Base-by-base conservation (phyloP, 495 filamentous ascomycete species). In the Podospora tetraspora region DNA sequence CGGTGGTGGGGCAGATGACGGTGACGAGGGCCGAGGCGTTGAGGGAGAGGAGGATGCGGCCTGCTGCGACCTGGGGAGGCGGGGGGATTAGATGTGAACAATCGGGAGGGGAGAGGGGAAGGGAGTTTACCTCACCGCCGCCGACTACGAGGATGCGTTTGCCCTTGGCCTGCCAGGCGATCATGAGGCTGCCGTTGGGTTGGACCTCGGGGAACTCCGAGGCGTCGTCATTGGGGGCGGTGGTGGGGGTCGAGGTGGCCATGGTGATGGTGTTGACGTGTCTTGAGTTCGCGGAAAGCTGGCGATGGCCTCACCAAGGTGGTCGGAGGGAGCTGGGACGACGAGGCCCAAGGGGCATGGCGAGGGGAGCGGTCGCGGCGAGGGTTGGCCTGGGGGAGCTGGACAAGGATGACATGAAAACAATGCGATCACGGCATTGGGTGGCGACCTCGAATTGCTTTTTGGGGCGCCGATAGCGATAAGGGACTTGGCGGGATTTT, bases 21-120 rank as follows among this genome's bases (percentile, higher is more conserved):
- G 91, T 95, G 21, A 98, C 91, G 71, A 87, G 84, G 71, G 95
- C 96, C 73, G 97, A 94, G 75, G 96, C 96, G 74, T 97, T 96
- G 75, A 99, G 92, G 37, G 92, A 86, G 75, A 94, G 89, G 43
- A 97, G 83, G 67, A 98, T 97, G 61, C 95, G 92, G 63, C 94
- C 93, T 34, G 95, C 95, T 59, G 95, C 95, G 69, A 99, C 95
- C 94, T 97, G 64, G 62, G 1, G 61, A 61, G 22, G 37, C n/a
- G 32, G 10, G 21, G 16, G 29, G 37, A 73, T 66, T 43, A 60
- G 62, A 29, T 56, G 30, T 32, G 12, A 23, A 29, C 58, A n/a
- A 69, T 67, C 12, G 23, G 23, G 64, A 65, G 43, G 5, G 22
- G 60, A 4, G 4, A 12, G 34, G 65, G 69, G 67, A 68, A 63